Percentiles rank a stretch among this genome's conserved stretches.
These are phyloP conservation scores for Mycena citricolor DNA, from an alignment of 1,284 basidiomycete species.

Conservation along the genomic window DNA sequence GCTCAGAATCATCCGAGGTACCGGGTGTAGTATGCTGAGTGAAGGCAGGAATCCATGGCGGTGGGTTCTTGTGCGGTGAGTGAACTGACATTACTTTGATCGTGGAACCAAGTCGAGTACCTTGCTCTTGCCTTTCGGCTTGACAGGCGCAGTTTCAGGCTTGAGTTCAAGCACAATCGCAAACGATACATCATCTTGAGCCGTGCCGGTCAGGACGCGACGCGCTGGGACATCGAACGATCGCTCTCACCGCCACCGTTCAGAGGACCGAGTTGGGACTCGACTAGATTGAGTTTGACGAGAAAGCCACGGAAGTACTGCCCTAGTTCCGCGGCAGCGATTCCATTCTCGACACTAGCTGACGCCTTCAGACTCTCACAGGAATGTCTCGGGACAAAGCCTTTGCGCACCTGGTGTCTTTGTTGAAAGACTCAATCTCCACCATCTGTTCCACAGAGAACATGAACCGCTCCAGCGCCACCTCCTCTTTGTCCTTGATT, in stretches of 20 bases:
- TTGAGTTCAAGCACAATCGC: conserved; percentile 80
- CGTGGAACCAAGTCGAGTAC: not conserved
- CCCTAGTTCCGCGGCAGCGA: conserved; percentile 62
- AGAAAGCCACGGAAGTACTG: conserved; percentile 85
- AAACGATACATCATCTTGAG: conserved; percentile 74
- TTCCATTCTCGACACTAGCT: conserved; percentile 65
- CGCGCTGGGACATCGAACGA: too few species aligned
- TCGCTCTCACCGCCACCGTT: conserved; percentile 50
- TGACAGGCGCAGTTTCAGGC: conserved; percentile 65
- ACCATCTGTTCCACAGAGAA: conserved; percentile 75
- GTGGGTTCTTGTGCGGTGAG: conserved; percentile 46
- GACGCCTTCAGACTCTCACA: too few species aligned
- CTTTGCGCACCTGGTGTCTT: conserved; percentile 59
- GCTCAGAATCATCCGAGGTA: conserved; percentile 55
- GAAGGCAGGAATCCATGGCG: conserved; percentile 75
- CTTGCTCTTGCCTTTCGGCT: conserved; percentile 47
- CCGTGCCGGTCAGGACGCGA: not conserved
- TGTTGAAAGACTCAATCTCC: conserved; percentile 63
- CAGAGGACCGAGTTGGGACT: conserved; percentile 71
- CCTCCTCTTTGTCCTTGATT: conserved; percentile 75
- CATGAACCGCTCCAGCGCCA: conserved; percentile 79
- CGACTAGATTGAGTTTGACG: conserved; percentile 80
- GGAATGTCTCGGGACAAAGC: too few species aligned
- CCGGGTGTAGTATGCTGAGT: conserved; percentile 64
- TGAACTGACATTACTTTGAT: not conserved